Evolutionary conservation across 1,284 basidiomycete species (phyloP), one percentile per base, ranked within the genome.

Genomic region (Cronartium quercuum): DNA sequence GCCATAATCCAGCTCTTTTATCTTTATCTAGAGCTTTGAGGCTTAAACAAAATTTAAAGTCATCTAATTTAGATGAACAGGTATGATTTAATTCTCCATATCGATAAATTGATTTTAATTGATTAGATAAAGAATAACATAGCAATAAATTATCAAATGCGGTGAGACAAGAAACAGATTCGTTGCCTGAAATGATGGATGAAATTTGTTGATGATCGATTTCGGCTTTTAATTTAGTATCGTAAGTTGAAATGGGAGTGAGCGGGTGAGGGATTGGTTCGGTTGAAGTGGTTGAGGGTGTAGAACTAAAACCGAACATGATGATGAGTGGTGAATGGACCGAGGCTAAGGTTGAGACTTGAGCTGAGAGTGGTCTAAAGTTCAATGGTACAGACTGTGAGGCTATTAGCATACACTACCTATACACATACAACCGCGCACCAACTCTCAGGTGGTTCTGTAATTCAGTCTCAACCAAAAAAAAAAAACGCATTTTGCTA

Each of bases 31-130:
- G 71, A 42, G 57, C 44, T 40, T 67, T 75, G 1, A 75, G 42
- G 6, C 40, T 61, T 21, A 75, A 44, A 51, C 71, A 75, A 51
- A 75, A 67, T 38, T 67, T 67, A 57, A 75, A 60, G n/a, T 75
- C 71, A 51, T 75, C 65, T n/a, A 75, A 40, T 21, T 67, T 67
- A 34, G 24, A 34, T 37, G 60, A 34, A 38, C 60, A 61, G 10
- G 24, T 24, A 12, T 61, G 29, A 37, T 38, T 61, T 38, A 61
- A 38, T 35, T 12, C 35, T 21, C 71, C 71, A 47, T 44, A 75
- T 7, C 71, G 51, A 55, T 75, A 75, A 21, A 75, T 67, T 18
- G 71, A 67, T 38, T 75, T 75, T 24, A 75, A 44, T 61, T 75
- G 71, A 44, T 62, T 66, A 4, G 71, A 66, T n/a, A 67, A 35